phyloP scores from a whole-genome alignment of 1,284 basidiomycete species.

The Leucoagaricus sp. region DNA sequence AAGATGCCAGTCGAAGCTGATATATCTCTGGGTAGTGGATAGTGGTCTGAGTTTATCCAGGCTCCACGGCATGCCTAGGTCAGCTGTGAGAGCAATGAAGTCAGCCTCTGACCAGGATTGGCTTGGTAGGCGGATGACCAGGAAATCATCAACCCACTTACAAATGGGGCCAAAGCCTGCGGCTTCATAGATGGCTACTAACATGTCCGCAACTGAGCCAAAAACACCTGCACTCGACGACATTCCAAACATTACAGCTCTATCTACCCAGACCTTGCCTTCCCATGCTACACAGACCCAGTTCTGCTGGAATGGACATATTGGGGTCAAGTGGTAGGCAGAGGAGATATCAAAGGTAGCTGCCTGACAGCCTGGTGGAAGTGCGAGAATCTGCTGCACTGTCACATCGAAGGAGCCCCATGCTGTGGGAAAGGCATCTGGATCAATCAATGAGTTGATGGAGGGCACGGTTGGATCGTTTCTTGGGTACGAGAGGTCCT shows the following conservation, averaged over 20 bases:
- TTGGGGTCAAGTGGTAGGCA: constrained; percentile 37
- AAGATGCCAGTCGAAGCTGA: constrained; percentile 41
- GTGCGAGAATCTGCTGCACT: constrained; percentile 17
- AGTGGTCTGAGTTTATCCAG: too few relatives aligned
- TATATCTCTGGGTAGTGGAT: constrained; percentile 27
- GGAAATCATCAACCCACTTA: constrained; percentile 47
- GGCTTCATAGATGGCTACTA: constrained; percentile 31
- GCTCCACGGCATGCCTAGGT: too few relatives aligned
- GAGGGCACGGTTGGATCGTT: too few relatives aligned
- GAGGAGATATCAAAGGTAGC: constrained; percentile 39
- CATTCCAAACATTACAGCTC: too few relatives aligned
- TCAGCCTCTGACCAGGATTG: too few relatives aligned
- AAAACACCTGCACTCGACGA: constrained; percentile 38
- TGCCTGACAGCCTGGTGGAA: constrained; percentile 16
- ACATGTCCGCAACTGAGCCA: constrained; percentile 37
- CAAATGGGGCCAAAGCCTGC: constrained; percentile 24
- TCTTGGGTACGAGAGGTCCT: too few relatives aligned
- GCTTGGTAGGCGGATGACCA: constrained; percentile 29
- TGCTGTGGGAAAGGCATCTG: too few relatives aligned
- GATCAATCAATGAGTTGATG: too few relatives aligned
- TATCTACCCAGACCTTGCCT: too few relatives aligned
- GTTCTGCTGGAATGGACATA: constrained; percentile 33
- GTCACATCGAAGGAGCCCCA: too few relatives aligned
- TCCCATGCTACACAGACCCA: too few relatives aligned
- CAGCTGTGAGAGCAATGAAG: too few relatives aligned